Conservation (phyloP, 805 yeast species). For the Tetrapisispora fleetii region DNA sequence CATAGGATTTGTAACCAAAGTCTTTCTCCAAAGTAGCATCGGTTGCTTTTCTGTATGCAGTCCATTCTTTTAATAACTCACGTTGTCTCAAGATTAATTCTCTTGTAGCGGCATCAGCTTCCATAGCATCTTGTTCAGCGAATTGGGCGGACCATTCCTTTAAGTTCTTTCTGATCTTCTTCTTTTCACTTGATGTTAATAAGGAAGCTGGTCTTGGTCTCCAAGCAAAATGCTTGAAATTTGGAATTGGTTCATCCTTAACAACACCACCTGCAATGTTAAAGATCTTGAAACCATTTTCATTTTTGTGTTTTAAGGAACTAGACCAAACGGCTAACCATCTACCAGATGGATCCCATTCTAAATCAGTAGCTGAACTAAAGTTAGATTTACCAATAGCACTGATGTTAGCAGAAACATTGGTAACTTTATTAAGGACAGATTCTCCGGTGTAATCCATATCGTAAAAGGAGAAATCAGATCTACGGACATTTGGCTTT, state of each 20-base stretch:
- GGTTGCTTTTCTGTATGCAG: constrained; percentile 54
- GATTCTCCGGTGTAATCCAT: constrained; percentile 68
- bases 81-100: constrained; percentile 82
- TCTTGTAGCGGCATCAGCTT: constrained; percentile 83
- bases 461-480: constrained; percentile 80
- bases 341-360: constrained; percentile 97
- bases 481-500: constrained; percentile 37
- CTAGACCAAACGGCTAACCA: constrained; percentile 84
- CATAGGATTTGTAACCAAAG: constrained; percentile 21
- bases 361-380: constrained; percentile 69
- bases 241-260: constrained; percentile 69
- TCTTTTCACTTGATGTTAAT: constrained; percentile 67
- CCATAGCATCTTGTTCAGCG: constrained; percentile 93
- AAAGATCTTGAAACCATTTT: constrained; percentile 83
- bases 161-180: constrained; percentile 84
- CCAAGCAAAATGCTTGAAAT: constrained; percentile 87
- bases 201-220: constrained; percentile 89
- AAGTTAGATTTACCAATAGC: constrained; percentile 54
- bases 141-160: constrained; percentile 85
- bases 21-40: constrained; percentile 34
- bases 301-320: constrained; percentile 70
- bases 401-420: constrained; percentile 48
- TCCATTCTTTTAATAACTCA: constrained; percentile 78
- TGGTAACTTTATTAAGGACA: constrained; percentile 28
- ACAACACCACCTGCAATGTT: constrained; percentile 72